A percentile compares a stretch with the other conserved stretches of the same genome.
Evolutionary conservation across 768 basidiomycete species (phyloP).

Genomic region (Leccinum fibrillosum): DNA sequence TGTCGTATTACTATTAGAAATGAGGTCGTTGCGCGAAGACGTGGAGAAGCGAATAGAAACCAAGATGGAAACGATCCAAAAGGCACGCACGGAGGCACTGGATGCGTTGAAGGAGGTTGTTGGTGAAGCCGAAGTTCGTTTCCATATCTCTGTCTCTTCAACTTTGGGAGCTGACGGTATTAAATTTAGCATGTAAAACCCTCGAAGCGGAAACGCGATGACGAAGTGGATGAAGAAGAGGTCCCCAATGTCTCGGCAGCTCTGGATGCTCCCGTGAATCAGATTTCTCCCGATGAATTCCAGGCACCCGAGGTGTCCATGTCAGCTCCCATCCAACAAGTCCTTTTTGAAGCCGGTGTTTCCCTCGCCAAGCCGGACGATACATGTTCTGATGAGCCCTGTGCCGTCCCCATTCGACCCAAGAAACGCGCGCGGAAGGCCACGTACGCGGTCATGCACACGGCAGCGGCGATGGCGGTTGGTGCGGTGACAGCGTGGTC

Average conservation of each 20-base stretch:
- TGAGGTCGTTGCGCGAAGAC: constrained; percentile 41
- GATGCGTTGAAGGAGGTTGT: constrained; percentile 35
- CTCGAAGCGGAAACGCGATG: constrained; percentile 62
- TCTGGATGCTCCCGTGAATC: not conserved
- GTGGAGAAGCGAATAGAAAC: constrained; percentile 44
- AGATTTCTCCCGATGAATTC: not conserved
- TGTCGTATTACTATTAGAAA: constrained; percentile 32
- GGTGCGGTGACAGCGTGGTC: constrained; percentile 75
- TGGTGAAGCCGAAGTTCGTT: constrained; percentile 31
- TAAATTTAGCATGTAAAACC: constrained; percentile 31
- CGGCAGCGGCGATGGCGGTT: constrained; percentile 58
- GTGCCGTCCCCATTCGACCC: constrained; percentile 17
- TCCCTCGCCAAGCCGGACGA: not conserved
- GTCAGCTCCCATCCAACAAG: not conserved
- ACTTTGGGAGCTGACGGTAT: constrained; percentile 25
- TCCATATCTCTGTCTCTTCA: constrained; percentile 9
- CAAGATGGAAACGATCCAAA: constrained; percentile 43
- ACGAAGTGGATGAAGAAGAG: constrained; percentile 33
- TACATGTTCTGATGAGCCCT: not conserved
- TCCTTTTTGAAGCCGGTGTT: not conserved
- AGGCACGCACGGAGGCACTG: constrained; percentile 39
- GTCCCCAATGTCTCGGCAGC: not conserved
- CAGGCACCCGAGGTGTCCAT: not conserved
- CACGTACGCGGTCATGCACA: constrained; percentile 45
- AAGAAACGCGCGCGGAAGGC: constrained; percentile 45